Conservation (phyloP, 495 filamentous ascomycete species). For the Daldinia concentrica region DNA sequence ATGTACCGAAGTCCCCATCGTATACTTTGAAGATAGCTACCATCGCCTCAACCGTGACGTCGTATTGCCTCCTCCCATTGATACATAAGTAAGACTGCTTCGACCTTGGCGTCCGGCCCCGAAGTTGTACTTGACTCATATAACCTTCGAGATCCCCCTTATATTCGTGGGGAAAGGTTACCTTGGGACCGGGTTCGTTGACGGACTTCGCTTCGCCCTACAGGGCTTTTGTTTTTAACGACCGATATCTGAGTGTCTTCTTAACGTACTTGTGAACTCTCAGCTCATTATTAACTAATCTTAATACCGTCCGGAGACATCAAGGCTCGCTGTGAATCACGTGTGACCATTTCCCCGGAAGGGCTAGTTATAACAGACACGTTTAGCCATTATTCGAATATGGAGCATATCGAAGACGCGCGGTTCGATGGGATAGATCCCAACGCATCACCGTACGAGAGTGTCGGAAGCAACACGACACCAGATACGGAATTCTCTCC, state of each 20-base stretch:
- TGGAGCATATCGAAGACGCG: constrained; percentile 43
- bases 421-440: constrained; percentile 48
- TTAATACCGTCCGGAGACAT: not conserved
- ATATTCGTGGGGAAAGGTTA: constrained; percentile 31
- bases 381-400: constrained; percentile 11
- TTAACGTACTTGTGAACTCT: not conserved
- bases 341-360: constrained; percentile 12
- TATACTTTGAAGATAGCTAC: constrained; percentile 27
- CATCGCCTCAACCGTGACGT: constrained; percentile 25
- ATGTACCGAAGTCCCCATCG: constrained; percentile 28
- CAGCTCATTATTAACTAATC: constrained; percentile 4
- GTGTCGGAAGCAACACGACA: constrained; percentile 55
- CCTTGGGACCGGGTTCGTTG: constrained; percentile 30
- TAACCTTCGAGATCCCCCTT: constrained; percentile 28
- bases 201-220: constrained; percentile 30
- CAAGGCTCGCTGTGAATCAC: constrained; percentile 16
- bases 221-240: constrained; percentile 23
- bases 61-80: constrained; percentile 25
- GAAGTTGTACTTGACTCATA: constrained; percentile 32
- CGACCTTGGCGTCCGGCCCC: constrained; percentile 18
- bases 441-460: constrained; percentile 52
- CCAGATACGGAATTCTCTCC: constrained; percentile 62
- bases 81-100: constrained; percentile 33
- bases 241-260: constrained; percentile 7
- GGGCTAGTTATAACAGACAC: constrained; percentile 1